A percentile compares a stretch with the other conserved stretches of the same genome.
Conservation (phyloP, 1,284 basidiomycete species). For the Microbotryum violaceum region DNA sequence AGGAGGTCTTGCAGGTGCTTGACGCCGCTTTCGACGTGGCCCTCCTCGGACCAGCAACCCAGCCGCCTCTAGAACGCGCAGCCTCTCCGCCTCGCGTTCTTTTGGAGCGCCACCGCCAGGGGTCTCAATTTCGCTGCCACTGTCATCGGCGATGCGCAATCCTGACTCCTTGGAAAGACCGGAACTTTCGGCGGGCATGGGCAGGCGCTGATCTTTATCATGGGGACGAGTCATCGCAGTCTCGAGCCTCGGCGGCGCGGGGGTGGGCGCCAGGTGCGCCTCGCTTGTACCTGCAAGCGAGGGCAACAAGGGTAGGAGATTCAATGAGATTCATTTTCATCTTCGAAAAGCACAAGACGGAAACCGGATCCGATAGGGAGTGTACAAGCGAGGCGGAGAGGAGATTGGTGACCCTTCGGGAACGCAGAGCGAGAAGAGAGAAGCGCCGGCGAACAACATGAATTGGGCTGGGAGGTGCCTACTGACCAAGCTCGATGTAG, state of each 20-base stretch:
- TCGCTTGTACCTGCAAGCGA: constrained; percentile 1
- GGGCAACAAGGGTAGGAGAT: background rate
- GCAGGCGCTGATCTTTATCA: too few relatives aligned
- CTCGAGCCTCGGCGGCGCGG: background rate
- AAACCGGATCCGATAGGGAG: constrained; percentile 4
- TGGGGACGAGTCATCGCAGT: background rate
- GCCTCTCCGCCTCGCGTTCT: constrained; percentile 65
- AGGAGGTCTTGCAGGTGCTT: constrained; percentile 17
- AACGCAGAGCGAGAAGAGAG: constrained; percentile 5
- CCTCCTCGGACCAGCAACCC: constrained; percentile 64
- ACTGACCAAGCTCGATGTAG: constrained; percentile 57
- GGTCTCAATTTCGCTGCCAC: constrained; percentile 38
- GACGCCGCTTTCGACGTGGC: constrained; percentile 42
- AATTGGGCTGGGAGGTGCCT: background rate
- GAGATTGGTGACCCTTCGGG: constrained; percentile 10
- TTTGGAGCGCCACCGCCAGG: constrained; percentile 49
- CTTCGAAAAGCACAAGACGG: background rate
- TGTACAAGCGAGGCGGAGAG: constrained; percentile 2
- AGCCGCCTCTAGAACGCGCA: constrained; percentile 74
- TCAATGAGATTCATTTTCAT: constrained; percentile 4
- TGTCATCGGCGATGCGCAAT: constrained; percentile 33
- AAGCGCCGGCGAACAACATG: constrained; percentile 26
- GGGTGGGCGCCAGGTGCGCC: background rate
- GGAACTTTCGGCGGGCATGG: too few relatives aligned
- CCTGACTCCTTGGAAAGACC: too few relatives aligned